Base-by-base conservation (phyloP, 208 protist species). In the Crithidia expoeki region DNA sequence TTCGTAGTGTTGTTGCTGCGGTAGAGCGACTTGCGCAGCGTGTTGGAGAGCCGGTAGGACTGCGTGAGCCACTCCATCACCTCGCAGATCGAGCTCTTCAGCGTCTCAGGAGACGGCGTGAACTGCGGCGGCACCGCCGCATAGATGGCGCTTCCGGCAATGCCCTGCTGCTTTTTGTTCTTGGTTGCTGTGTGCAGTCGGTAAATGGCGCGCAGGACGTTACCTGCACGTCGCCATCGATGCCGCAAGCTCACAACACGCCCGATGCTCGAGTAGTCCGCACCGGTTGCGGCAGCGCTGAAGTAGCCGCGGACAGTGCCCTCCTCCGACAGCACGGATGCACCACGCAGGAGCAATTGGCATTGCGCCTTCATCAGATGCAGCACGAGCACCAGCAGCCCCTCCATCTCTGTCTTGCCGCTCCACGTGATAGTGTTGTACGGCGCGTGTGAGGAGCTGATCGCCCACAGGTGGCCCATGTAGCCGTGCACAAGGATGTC, bases 31-130 rank as follows among this genome's bases (percentile, higher is more conserved):
- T 79, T 72, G 44, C 69, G 72, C 40, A 90, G 56, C 34, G 56
- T 27, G n/a, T 40, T 53, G 49, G 76, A 65, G 5, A 60, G 25
- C 10, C 44, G 38, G 53, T 86, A 88, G 33, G 75, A 68, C 21
- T 61, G 34, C 25, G 82, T 68, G 21, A 88, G 59, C 79, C 85
- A 90, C 46, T 83, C 70, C 46, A 90, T 38, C 25, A 83, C 69
- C 36, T 70, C 73, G 40, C 60, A 57, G 12, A 84, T 65, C 21
- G 40, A 70, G 1, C 47, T n/a, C 51, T 74, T 68, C 44, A 89
- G 38, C 14, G 56, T 32, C 47, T 32, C 34, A n/a, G 56, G 25
- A 36, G 65, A 40, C 23, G 72, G 47, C 14, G 64, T 53, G 58
- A 61, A 53, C 38, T 49, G 46, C 57, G 55, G 42, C 28, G 62